Evolutionary conservation across 2,329 filamentous ascomycete genomes (phyloP), one percentile per base, ranked within the genome.

Genomic region (Fusarium heterosporum): DNA sequence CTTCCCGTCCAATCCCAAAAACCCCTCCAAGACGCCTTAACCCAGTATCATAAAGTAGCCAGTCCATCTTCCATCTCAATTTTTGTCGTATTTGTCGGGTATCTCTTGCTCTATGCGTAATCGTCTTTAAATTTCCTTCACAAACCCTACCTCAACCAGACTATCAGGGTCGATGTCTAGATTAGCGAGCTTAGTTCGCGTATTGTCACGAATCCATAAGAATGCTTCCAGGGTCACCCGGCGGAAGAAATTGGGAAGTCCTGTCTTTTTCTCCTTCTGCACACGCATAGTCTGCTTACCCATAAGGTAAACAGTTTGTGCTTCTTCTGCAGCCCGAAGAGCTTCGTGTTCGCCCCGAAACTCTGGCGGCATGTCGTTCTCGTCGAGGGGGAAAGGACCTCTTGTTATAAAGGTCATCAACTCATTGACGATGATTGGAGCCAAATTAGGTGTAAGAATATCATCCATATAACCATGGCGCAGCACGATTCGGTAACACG

Each of bases 391-490:
- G 30, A 71, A 54, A 13, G 71, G 65, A 40, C 76, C 69, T 40
- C 78, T 75, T 1, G 82, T 78, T 29, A 89, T 76, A 57, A 81
- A 85, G 9, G 83, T 81, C 22, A 91, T 79, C 59, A 91, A 84
- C 54, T 89, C 83, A 51, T 85, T 84, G 29, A 92, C 83, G 3
- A 90, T 73, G 2, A 81, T 78, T 1, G 83, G 67, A 12, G 73
- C 89, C 8, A 93, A 81, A 57, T 91, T 85, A 0, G 85, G 86
- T 0, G 85, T 89, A 43, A 93, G 83, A 28, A 92, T 84, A 63
- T 90, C 85, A 69, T 93, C 91, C 76, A 86, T 90, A 75, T 90
- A 93, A 2, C 91, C 91, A 71, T 93, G 89, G 13, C 90, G 86
- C 3, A 92, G 82, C 4, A 90, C 86, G 10, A 93, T 80, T 5